Conservation (phyloP, 306 rosid genomes). For the Aeschynomene evenia region DNA sequence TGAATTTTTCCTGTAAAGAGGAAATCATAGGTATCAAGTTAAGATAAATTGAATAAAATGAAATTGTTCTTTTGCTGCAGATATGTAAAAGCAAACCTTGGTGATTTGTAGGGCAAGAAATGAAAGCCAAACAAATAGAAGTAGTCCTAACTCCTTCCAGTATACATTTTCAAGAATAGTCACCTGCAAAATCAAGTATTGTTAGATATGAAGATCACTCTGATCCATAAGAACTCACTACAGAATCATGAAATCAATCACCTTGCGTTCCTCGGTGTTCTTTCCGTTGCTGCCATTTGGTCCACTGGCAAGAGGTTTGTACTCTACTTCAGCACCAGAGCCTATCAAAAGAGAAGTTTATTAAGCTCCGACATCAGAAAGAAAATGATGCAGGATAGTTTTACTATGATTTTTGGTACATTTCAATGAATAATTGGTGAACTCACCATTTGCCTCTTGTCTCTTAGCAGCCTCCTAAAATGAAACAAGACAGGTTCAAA, state of each 20-base stretch:
- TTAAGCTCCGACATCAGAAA: conserved; percentile 17
- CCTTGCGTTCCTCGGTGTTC: conserved; percentile 28
- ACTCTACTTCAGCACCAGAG: conserved; percentile 57
- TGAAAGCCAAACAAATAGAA: conserved; percentile 82
- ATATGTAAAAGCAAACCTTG: conserved; percentile 53
- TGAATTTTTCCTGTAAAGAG: conserved; percentile 44
- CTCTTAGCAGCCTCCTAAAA: conserved; percentile 64
- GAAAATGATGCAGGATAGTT: background rate
- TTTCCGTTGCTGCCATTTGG: conserved; percentile 38
- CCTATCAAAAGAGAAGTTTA: conserved; percentile 43
- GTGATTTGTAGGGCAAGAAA: conserved; percentile 74
- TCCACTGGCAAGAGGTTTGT: conserved; percentile 73
- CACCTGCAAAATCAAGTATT: conserved; percentile 49
- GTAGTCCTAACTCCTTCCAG: conserved; percentile 93
- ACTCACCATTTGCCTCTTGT: conserved; percentile 59
- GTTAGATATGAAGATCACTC: conserved; percentile 32
- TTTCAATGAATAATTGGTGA: conserved; percentile 10
- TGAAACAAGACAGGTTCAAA: conserved; percentile 32
- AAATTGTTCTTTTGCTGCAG: background rate
- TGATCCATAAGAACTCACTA: background rate
- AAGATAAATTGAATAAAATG: conserved; percentile 19
- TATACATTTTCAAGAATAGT: conserved; percentile 58
- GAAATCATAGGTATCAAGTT: conserved; percentile 18
- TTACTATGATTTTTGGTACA: background rate
- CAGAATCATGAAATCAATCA: conserved; percentile 33